A percentile compares a stretch with the other conserved stretches of the same genome.
phyloP scores from a whole-genome alignment of 139 green algal genomes.

The Chlorella sp. region DNA sequence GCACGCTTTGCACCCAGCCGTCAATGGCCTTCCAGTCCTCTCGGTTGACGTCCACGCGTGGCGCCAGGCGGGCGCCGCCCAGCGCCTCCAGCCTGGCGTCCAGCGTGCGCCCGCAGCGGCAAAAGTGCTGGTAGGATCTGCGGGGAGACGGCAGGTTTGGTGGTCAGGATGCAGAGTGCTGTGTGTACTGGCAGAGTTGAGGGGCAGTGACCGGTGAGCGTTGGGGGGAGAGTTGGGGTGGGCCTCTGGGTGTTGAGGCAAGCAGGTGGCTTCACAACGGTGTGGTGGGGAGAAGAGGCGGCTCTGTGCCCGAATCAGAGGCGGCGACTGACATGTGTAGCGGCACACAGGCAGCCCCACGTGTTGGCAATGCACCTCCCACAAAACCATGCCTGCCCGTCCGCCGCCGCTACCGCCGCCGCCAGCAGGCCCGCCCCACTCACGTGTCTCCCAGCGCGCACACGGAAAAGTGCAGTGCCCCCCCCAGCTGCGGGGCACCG shows the following conservation, averaged over 20 bases:
- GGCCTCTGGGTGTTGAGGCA: not conserved
- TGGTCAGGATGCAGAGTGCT: not conserved
- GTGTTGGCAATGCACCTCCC: not conserved
- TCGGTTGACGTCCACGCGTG: slow-evolving; percentile 75
- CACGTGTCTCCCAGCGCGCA: slow-evolving; percentile 86
- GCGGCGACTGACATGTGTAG: too few relatives aligned
- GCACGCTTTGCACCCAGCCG: slow-evolving; percentile 67
- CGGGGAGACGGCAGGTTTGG: not conserved
- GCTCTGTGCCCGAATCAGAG: too few relatives aligned
- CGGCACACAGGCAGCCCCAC: too few relatives aligned
- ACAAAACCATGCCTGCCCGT: not conserved
- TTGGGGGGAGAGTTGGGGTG: not conserved
- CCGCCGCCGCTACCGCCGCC: not conserved
- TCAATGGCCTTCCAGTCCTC: slow-evolving; percentile 86
- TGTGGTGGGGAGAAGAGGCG: too few relatives aligned
- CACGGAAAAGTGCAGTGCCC: slow-evolving; percentile 67
- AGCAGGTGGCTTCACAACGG: too few relatives aligned
- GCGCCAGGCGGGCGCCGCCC: slow-evolving; percentile 52
- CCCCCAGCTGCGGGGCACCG: slow-evolving; percentile 50
- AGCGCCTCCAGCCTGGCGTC: slow-evolving; percentile 68
- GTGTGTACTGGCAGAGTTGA: not conserved
- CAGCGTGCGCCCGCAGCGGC: slow-evolving; percentile 81
- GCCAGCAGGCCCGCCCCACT: not conserved
- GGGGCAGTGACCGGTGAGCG: not conserved
- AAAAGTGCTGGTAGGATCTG: slow-evolving; percentile 89